Percentiles rank a stretch among this genome's conserved stretches.
Conservation (phyloP, 495 filamentous ascomycete species). For the Oleoguttula mirabilis region DNA sequence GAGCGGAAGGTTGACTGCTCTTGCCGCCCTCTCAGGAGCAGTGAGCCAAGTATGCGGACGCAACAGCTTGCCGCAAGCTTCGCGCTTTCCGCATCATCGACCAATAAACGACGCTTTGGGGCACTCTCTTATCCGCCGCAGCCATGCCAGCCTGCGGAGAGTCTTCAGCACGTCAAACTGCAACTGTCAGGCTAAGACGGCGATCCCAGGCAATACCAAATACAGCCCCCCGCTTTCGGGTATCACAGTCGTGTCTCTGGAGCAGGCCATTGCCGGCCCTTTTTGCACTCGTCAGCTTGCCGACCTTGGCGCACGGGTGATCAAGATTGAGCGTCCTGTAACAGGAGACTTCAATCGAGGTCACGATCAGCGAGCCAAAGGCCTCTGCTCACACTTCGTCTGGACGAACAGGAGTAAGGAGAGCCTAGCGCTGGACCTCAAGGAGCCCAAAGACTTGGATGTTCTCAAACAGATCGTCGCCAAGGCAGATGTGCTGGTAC, state of each 20-base stretch:
- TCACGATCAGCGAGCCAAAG: constrained; percentile 39
- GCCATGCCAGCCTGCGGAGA: no score
- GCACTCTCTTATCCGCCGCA: no score
- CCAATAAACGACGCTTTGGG: no score
- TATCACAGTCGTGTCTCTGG: constrained; percentile 39
- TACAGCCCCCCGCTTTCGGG: constrained; percentile 32
- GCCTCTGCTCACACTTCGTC: constrained; percentile 40
- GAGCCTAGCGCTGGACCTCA: constrained; percentile 38
- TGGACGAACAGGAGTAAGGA: constrained; percentile 45
- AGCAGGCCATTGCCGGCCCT: constrained; percentile 42
- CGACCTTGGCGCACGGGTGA: constrained; percentile 41
- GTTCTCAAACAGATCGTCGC: constrained; percentile 35
- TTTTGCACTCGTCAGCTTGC: constrained; percentile 43
- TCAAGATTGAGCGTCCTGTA: constrained; percentile 40
- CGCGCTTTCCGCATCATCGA: no score
- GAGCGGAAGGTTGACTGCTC: no score
- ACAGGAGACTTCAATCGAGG: constrained; percentile 40
- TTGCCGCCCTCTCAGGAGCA: no score
- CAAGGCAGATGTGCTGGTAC: constrained; percentile 40
- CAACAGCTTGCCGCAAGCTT: no score
- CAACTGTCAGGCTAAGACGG: no score
- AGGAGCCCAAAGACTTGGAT: constrained; percentile 31
- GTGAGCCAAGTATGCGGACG: no score
- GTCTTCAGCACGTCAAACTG: no score
- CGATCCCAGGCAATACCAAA: not conserved